A percentile compares a stretch with the other conserved stretches of the same genome.
Evolutionary conservation across 2,329 filamentous ascomycete genomes (phyloP).

Genomic region (Alternaria panax): DNA sequence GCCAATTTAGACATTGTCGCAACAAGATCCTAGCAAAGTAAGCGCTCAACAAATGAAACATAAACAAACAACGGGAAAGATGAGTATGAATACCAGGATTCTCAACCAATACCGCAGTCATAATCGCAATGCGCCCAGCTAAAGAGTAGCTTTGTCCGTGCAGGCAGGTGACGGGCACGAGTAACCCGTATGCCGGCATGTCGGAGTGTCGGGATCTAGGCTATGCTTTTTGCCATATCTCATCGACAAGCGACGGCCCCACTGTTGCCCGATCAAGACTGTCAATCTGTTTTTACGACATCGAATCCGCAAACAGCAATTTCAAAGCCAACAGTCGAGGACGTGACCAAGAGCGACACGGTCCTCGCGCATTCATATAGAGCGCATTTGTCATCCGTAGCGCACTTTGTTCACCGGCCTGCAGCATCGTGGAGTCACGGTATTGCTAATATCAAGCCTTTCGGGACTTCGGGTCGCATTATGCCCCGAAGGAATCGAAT

Average conservation of each 20-base stretch:
- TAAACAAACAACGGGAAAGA: not conserved
- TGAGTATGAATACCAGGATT: no score
- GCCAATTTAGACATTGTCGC: not conserved
- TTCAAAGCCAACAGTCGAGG: conserved; percentile 4
- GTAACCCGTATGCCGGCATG: conserved; percentile 3
- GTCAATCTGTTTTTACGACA: conserved; percentile 4
- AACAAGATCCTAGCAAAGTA: not conserved
- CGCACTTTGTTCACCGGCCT: not conserved
- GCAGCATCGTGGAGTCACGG: not conserved
- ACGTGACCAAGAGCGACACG: not conserved
- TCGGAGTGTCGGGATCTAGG: conserved; percentile 11
- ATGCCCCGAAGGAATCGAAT: conserved; percentile 27
- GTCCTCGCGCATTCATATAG: not conserved
- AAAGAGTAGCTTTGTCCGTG: not conserved
- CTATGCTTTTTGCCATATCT: conserved; percentile 5
- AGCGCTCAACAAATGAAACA: not conserved
- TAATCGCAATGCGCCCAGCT: not conserved
- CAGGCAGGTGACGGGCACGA: not conserved
- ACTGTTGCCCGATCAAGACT: conserved; percentile 14
- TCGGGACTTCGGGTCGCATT: conserved; percentile 30
- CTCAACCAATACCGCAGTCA: conserved; percentile 5
- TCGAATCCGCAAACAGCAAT: conserved; percentile 3
- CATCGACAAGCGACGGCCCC: conserved; percentile 13
- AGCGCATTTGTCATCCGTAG: not conserved
- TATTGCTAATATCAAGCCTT: not conserved